Conservation (phyloP, 345 rosid genomes). For the Citrus glauca region DNA sequence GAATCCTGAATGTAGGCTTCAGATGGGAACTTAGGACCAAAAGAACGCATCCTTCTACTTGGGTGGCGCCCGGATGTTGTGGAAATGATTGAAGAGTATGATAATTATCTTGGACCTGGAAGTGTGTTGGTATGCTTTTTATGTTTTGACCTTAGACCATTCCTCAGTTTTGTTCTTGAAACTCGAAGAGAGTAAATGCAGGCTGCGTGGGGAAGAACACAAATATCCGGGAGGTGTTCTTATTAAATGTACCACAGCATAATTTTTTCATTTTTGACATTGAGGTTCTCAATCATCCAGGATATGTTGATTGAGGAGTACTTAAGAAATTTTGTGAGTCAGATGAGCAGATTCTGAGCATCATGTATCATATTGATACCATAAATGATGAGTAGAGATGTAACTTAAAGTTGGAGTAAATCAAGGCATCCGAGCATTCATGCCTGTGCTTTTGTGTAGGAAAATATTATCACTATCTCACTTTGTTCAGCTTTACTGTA, state of each 20-base stretch:
- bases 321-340: not conserved
- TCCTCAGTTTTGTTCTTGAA: not conserved
- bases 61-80: constrained; percentile 95
- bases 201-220: not conserved
- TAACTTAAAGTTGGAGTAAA: not conserved
- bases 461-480: not conserved
- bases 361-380: not conserved
- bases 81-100: constrained; percentile 90
- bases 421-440: not conserved
- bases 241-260: not conserved
- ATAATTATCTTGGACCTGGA: constrained; percentile 95
- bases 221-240: not conserved
- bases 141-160: constrained; percentile 7
- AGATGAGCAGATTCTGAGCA: not conserved
- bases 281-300: not conserved
- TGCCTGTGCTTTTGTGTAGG: not conserved
- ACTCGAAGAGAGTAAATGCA: not conserved
- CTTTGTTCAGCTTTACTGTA: not conserved
- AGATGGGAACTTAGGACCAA: constrained; percentile 65
- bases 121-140: constrained; percentile 65
- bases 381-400: not conserved
- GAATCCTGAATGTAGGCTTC: constrained; percentile 49
- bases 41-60: constrained; percentile 75
- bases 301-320: not conserved
- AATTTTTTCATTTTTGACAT: not conserved